phyloP scores from a whole-genome alignment of 768 basidiomycete genomes.

The Tricholoma flavovirens region DNA sequence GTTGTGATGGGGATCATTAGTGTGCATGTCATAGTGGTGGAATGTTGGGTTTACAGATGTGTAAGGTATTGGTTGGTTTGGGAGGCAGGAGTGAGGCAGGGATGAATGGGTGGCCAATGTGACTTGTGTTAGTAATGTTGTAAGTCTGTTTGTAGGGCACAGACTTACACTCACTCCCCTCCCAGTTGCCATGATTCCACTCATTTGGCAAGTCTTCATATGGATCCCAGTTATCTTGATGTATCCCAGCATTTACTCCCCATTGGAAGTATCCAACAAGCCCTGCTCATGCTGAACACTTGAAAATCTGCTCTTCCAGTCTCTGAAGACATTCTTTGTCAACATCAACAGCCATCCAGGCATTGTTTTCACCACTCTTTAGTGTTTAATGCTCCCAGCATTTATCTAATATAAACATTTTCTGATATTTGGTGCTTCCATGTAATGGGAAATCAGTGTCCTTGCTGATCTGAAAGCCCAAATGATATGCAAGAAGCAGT shows the following conservation, averaged over 20 bases:
- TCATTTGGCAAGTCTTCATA: constrained; percentile 4
- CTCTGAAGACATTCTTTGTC: constrained; percentile 15
- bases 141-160: too few relatives aligned
- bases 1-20: too few relatives aligned
- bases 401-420: not conserved
- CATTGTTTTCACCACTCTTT: not conserved
- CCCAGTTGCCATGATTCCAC: constrained; percentile 10
- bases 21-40: too few relatives aligned
- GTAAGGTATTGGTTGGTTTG: too few relatives aligned
- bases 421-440: not conserved
- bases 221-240: constrained; percentile 18
- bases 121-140: too few relatives aligned
- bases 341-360: constrained; percentile 16
- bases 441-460: not conserved
- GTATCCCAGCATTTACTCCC: constrained; percentile 19
- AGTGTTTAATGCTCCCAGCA: not conserved
- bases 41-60: too few relatives aligned
- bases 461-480: too few relatives aligned
- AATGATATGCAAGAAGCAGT: constrained; percentile 8
- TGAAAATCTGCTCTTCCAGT: constrained; percentile 24
- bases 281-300: constrained; percentile 14
- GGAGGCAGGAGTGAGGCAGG: too few relatives aligned
- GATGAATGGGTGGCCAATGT: too few relatives aligned
- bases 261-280: constrained; percentile 19
- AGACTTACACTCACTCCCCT: constrained; percentile 4